phyloP scores from a whole-genome alignment of 345 rosid species.

The Linum tenue region DNA sequence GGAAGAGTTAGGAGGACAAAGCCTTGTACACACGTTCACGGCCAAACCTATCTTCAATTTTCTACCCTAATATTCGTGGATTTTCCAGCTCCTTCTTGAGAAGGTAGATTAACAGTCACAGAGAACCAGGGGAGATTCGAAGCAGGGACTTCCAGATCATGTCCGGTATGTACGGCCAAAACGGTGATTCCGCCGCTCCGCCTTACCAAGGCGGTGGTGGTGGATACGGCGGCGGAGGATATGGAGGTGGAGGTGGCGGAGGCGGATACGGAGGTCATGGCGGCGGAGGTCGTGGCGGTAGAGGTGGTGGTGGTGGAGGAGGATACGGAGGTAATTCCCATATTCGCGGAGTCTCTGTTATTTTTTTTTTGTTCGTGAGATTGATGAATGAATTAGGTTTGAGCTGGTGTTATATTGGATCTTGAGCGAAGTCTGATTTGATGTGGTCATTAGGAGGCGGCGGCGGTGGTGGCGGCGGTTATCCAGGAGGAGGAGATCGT shows the following conservation, averaged over 20 bases:
- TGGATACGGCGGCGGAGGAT: slow-evolving; percentile 12
- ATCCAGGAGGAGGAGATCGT: slow-evolving; percentile 25
- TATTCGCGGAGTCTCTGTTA: slow-evolving; percentile 23
- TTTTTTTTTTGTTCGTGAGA: background rate
- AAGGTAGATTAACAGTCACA: background rate
- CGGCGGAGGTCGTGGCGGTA: slow-evolving; percentile 38
- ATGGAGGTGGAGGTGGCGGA: slow-evolving; percentile 2
- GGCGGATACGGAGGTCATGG: slow-evolving; percentile 32
- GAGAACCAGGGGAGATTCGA: background rate
- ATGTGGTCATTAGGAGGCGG: background rate
- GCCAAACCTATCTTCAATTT: background rate
- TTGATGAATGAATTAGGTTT: slow-evolving; percentile 14
- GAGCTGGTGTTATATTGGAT: slow-evolving; percentile 5
- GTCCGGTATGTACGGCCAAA: slow-evolving; percentile 81
- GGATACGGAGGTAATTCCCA: slow-evolving; percentile 47
- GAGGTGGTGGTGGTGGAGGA: slow-evolving; percentile 43
- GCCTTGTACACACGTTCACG: too few species aligned
- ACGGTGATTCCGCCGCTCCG: slow-evolving; percentile 33
- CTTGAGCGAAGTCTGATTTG: slow-evolving; percentile 11
- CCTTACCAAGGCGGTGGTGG: slow-evolving; percentile 26
- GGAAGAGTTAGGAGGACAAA: too few species aligned
- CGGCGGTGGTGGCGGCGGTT: slow-evolving; percentile 41
- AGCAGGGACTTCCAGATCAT: slow-evolving; percentile 14
- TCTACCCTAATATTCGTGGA: background rate
- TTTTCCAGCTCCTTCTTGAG: background rate